These are phyloP conservation scores for Leccinum subatratum DNA, from an alignment of 1,284 basidiomycete species.

Conservation along the genomic window DNA sequence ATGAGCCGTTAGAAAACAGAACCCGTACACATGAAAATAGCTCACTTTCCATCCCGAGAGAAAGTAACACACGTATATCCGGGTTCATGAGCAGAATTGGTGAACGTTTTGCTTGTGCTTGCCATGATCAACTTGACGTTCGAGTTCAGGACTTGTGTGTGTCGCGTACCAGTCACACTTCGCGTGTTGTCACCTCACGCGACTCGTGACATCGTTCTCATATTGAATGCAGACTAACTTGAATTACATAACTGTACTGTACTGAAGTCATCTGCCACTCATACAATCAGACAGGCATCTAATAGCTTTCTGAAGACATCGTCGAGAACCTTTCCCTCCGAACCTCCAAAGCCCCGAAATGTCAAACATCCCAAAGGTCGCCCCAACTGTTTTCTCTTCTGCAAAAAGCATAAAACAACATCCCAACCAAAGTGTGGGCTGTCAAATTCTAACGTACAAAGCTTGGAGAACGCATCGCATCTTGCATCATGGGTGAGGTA, in stretches of 20 bases:
- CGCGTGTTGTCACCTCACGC: constrained; percentile 27
- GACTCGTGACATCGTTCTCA: constrained; percentile 15
- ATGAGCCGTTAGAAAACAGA: constrained; percentile 10
- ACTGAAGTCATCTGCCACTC: not conserved
- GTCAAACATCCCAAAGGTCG: constrained; percentile 18
- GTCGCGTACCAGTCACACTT: constrained; percentile 21
- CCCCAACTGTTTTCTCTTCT: constrained; percentile 23
- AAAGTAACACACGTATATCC: constrained; percentile 48
- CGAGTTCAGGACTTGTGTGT: not conserved
- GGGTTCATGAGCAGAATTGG: constrained; percentile 39
- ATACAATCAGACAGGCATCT: constrained; percentile 24
- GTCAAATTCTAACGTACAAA: constrained; percentile 20
- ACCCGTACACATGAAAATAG: constrained; percentile 9
- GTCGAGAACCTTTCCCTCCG: constrained; percentile 22
- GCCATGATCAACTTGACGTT: constrained; percentile 21
- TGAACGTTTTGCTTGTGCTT: constrained; percentile 28
- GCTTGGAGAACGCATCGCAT: constrained; percentile 25
- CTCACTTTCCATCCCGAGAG: constrained; percentile 59
- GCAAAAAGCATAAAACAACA: constrained; percentile 27
- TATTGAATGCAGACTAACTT: not conserved
- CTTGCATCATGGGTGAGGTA: constrained; percentile 31
- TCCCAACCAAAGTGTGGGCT: constrained; percentile 32
- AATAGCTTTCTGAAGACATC: constrained; percentile 21
- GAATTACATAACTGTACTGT: not conserved
- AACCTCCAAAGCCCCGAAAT: constrained; percentile 24